Evolutionary conservation across 2,329 filamentous ascomycete genomes (phyloP).

Genomic region (Trichoderma cornu-damae): DNA sequence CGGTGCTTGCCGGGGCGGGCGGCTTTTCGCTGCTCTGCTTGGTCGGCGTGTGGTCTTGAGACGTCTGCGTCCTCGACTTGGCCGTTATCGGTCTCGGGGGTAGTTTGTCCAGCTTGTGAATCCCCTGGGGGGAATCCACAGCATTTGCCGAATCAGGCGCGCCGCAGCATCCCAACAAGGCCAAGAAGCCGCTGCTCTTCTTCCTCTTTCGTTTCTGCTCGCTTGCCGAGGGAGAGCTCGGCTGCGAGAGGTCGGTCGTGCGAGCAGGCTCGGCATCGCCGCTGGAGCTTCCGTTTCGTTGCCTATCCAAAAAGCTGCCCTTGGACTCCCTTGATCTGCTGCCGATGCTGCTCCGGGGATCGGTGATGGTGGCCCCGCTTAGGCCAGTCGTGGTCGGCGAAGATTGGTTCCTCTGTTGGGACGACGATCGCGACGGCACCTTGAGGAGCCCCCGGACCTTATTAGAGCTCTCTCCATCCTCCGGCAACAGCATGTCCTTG

Average conservation of each 20-base stretch:
- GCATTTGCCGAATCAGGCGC: conserved; percentile 55
- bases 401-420: conserved; percentile 52
- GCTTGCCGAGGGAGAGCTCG: conserved; percentile 46
- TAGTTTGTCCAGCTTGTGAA: conserved; percentile 55
- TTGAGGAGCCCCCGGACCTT: conserved; percentile 50
- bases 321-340: conserved; percentile 61
- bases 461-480: conserved; percentile 41
- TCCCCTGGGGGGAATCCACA: conserved; percentile 50
- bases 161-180: conserved; percentile 63
- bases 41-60: conserved; percentile 44
- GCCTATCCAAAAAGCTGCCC: conserved; percentile 57
- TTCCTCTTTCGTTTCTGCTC: conserved; percentile 53
- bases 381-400: conserved; percentile 56
- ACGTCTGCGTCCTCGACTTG: conserved; percentile 49
- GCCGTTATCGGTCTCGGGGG: conserved; percentile 51
- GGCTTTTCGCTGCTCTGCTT: conserved; percentile 48
- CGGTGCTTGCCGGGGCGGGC: conserved; percentile 31
- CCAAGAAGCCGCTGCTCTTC: conserved; percentile 50
- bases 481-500: conserved; percentile 38
- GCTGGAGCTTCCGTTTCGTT: conserved; percentile 61
- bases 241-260: conserved; percentile 46
- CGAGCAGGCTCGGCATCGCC: conserved; percentile 49
- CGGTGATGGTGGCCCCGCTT: conserved; percentile 55
- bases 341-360: conserved; percentile 57
- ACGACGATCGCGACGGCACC: conserved; percentile 59